Percentiles rank a stretch among this genome's conserved stretches.
Conservation (phyloP, 2,329 filamentous ascomycete genomes). For the Penicillium expansum region DNA sequence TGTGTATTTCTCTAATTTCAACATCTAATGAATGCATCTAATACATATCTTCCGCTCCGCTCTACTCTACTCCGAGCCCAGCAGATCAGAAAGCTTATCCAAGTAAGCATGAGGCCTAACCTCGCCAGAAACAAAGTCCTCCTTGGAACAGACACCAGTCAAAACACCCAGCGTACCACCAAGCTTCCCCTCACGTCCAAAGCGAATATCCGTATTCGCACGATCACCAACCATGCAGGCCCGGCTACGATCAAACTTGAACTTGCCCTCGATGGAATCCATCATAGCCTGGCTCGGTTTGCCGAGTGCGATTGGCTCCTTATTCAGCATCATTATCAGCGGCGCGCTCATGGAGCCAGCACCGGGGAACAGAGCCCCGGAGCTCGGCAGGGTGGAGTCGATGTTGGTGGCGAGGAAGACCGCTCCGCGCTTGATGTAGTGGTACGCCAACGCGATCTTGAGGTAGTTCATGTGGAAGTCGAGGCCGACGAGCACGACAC, state of each 20-base stretch:
- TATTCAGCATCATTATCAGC: slow-evolving; percentile 66
- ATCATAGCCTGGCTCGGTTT: slow-evolving; percentile 99
- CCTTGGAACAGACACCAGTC: slow-evolving; percentile 79
- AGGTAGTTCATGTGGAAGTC: slow-evolving; percentile 96
- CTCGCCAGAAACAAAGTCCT: slow-evolving; percentile 73
- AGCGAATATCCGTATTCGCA: slow-evolving; percentile 92
- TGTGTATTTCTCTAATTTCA: neutral
- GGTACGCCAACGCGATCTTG: slow-evolving; percentile 79
- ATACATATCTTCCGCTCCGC: neutral
- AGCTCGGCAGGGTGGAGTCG: slow-evolving; percentile 83
- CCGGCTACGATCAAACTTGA: slow-evolving; percentile 75
- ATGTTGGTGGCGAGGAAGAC: slow-evolving; percentile 89
- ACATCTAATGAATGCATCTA: neutral
- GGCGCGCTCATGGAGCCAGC: slow-evolving; percentile 80
- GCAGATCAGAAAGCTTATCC: slow-evolving; percentile 77
- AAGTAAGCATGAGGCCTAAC: slow-evolving; percentile 80
- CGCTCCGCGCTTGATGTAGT: slow-evolving; percentile 78
- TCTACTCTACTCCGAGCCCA: slow-evolving; percentile 29
- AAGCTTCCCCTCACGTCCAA: slow-evolving; percentile 84
- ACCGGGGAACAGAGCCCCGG: slow-evolving; percentile 81
- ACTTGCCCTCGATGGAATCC: slow-evolving; percentile 97
- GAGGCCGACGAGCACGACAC: slow-evolving; percentile 81
- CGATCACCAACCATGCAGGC: slow-evolving; percentile 97
- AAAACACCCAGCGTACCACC: slow-evolving; percentile 89
- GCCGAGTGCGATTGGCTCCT: slow-evolving; percentile 74